Evolutionary conservation across 129 eudicot species (phyloP).

Genomic region (Kitagawia praeruptora): DNA sequence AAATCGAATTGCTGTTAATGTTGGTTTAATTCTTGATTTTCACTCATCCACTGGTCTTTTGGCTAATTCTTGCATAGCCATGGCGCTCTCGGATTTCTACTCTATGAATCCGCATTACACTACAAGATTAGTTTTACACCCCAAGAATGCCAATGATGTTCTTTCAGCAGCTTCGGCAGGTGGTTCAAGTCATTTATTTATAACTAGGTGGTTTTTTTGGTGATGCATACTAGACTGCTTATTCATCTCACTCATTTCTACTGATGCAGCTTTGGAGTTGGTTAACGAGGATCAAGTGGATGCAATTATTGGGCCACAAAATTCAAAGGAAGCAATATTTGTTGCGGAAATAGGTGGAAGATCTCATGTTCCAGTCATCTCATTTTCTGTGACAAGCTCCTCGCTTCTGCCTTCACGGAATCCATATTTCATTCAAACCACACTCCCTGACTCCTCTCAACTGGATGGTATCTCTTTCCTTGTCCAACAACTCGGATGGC

Average conservation of each 20-base stretch:
- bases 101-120: constrained; percentile 4
- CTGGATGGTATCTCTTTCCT: constrained; percentile 19
- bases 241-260: not conserved
- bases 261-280: constrained; percentile 25
- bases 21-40: constrained; percentile 22
- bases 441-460: constrained; percentile 7
- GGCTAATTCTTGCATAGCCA: constrained; percentile 11
- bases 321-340: constrained; percentile 13
- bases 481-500: constrained; percentile 21
- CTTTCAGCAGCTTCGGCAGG: constrained; percentile 27
- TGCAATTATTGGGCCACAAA: constrained; percentile 17
- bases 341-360: constrained; percentile 19
- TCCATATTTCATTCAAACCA: constrained; percentile 9
- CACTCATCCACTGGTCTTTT: constrained; percentile 15
- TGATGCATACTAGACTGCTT: not conserved
- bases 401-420: not conserved
- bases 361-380: not conserved
- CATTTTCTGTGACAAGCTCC: constrained; percentile 11
- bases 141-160: constrained; percentile 5
- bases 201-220: not conserved
- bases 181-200: not conserved
- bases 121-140: constrained; percentile 15
- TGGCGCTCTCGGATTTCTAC: constrained; percentile 22
- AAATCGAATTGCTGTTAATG: not conserved
- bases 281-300: constrained; percentile 15